Conservation (phyloP, 345 rosid genomes). For the Aquilaria sinensis region DNA sequence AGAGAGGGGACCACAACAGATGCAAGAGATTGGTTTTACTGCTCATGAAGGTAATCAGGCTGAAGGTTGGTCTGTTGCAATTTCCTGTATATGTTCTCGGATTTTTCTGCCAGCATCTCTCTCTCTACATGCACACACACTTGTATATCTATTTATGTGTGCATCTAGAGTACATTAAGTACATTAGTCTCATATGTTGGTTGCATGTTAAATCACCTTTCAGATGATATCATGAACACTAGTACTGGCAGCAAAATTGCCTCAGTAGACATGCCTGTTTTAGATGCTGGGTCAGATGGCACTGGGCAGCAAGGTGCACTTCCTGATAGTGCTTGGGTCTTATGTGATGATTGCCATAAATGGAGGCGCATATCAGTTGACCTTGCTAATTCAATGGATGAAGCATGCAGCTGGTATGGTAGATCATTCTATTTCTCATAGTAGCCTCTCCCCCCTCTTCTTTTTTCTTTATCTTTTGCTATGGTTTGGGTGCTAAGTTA, state of each 20-base stretch:
- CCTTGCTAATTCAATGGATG: slow-evolving; percentile 61
- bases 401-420: slow-evolving; percentile 70
- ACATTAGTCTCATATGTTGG: slow-evolving; percentile 8
- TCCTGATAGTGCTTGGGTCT: slow-evolving; percentile 80
- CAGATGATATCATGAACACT: slow-evolving; percentile 23
- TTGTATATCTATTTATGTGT: too few relatives aligned
- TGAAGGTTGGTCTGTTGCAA: too few relatives aligned
- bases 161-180: not conserved
- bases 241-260: slow-evolving; percentile 21
- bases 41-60: slow-evolving; percentile 9
- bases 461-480: not conserved
- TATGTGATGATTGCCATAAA: slow-evolving; percentile 88
- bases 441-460: not conserved
- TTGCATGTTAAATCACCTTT: slow-evolving; percentile 18
- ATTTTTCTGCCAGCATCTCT: slow-evolving; percentile 5
- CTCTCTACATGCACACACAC: not conserved
- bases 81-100: not conserved
- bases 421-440: slow-evolving; percentile 5
- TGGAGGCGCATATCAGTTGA: slow-evolving; percentile 90
- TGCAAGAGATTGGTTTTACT: slow-evolving; percentile 29
- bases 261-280: slow-evolving; percentile 27
- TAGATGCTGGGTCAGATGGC: slow-evolving; percentile 27
- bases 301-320: slow-evolving; percentile 33
- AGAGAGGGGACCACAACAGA: slow-evolving; percentile 24
- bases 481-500: not conserved